These are phyloP conservation scores for Parasitella parasitica DNA, from an alignment of 371 early-diverging fungal genomes.

Conservation along the genomic window DNA sequence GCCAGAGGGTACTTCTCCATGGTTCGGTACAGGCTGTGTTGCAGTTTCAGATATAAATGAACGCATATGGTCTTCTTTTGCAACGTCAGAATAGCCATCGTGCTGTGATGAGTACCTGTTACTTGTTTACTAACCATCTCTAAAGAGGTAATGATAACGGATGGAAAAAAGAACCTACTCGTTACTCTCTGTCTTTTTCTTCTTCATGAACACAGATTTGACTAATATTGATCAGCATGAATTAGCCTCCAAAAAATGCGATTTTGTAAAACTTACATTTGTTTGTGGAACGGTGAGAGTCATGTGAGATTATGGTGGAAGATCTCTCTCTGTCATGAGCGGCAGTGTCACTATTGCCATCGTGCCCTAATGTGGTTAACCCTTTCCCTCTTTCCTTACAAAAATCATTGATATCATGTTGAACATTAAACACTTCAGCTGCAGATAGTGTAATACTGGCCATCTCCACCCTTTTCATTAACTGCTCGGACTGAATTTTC, in stretches of 20 bases:
- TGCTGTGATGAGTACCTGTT: background rate
- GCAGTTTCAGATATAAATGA: too few relatives aligned
- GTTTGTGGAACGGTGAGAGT: constrained; percentile 15
- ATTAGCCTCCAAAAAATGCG: background rate
- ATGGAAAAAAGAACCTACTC: background rate
- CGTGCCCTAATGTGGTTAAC: background rate
- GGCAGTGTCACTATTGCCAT: background rate
- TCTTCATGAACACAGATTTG: constrained; percentile 14
- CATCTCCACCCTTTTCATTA: constrained; percentile 23
- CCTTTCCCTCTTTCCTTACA: constrained; percentile 14
- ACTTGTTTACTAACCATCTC: too few relatives aligned
- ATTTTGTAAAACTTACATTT: constrained; percentile 8
- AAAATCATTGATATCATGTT: constrained; percentile 18
- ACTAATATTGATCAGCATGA: background rate
- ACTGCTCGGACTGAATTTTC: constrained; percentile 47
- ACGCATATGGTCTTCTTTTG: background rate
- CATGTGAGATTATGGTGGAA: constrained; percentile 5
- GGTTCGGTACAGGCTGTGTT: background rate
- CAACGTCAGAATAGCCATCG: background rate
- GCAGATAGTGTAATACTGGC: background rate
- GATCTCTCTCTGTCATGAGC: background rate
- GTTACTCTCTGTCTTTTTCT: constrained; percentile 5
- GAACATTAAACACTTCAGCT: constrained; percentile 6
- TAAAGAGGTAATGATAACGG: too few relatives aligned
- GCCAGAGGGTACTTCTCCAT: background rate